A percentile compares a stretch with the other conserved stretches of the same genome.
Conservation (phyloP, 345 rosid genomes). For the Camelina laxa region DNA sequence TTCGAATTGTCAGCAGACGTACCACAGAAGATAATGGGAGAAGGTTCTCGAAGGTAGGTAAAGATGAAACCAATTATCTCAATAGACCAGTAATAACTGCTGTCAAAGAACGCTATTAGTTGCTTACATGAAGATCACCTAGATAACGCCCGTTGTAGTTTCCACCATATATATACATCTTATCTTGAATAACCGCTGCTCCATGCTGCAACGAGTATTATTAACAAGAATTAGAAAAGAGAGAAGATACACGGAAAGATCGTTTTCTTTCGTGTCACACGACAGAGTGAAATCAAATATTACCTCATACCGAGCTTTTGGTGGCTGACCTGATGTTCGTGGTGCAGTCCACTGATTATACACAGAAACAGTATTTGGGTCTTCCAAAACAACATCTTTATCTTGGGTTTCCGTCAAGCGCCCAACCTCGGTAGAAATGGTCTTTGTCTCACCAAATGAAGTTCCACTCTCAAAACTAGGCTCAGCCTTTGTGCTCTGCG, state of each 20-base stretch:
- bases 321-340: constrained; percentile 66
- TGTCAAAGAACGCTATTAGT: constrained; percentile 19
- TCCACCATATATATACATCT: constrained; percentile 91
- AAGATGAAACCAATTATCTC: constrained; percentile 11
- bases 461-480: constrained; percentile 57
- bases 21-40: constrained; percentile 2
- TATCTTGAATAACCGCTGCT: constrained; percentile 78
- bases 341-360: constrained; percentile 88
- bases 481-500: constrained; percentile 61
- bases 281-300: not conserved
- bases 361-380: constrained; percentile 63
- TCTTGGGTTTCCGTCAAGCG: constrained; percentile 67
- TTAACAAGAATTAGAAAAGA: constrained; percentile 23
- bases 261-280: constrained; percentile 1
- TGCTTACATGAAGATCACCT: constrained; percentile 85
- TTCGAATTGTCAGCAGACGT: constrained; percentile 7
- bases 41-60: constrained; percentile 1
- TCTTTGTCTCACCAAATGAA: constrained; percentile 61
- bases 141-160: constrained; percentile 96
- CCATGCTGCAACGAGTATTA: constrained; percentile 68
- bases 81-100: not conserved
- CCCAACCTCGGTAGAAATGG: constrained; percentile 59
- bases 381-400: constrained; percentile 88
- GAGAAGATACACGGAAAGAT: constrained; percentile 19
- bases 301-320: constrained; percentile 94